Evolutionary conservation across 1,284 basidiomycete genomes (phyloP), one percentile per base, ranked within the genome.

Genomic region (Fistulinella cinereoalba): DNA sequence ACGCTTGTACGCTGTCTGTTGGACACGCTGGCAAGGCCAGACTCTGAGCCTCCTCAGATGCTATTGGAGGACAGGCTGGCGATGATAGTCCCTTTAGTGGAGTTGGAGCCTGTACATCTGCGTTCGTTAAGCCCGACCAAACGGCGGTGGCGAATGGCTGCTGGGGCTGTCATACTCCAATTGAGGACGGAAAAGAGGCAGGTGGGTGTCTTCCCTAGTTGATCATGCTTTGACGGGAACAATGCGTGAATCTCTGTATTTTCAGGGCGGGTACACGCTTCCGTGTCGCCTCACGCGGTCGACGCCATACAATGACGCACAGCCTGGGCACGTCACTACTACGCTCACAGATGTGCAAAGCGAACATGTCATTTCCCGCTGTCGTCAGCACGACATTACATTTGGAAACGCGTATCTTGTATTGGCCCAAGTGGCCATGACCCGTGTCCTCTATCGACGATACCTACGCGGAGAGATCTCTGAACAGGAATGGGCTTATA

Each of bases 191-290:
- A 56, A 4, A 74, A 22, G 28, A 5, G 7, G 10, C 6, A 33
- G 6, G 29, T 19, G 32, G 16, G 32, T 33, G 16, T 6, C 6
- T 16, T 13, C 11, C 15, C 29, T 5, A 13, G 9, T 33, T 19
- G 16, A 16, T 33, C 15, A 6, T 16, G 18, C 5, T 8, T 16
- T 3, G 18, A 19, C 6, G 6, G 32, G 12, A 27, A 7, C 25
- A 27, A 27, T 12, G 25, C 7, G 12, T 27, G n/a, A n/a, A n/a
- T n/a, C n/a, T n/a, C n/a, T n/a, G n/a, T n/a, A n/a, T n/a, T n/a
- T n/a, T 13, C 54, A 83, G 81, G 80, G 79, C 6, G 80, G 80
- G 1, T 79, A 82, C 47, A 76, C 76, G 0, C 66, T 83, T 10
- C 79, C 79, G 0, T 61, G 73, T 46, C 67, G 57, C 16, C 51